phyloP scores from a whole-genome alignment of 768 basidiomycete genomes.

The Trametes maxima region DNA sequence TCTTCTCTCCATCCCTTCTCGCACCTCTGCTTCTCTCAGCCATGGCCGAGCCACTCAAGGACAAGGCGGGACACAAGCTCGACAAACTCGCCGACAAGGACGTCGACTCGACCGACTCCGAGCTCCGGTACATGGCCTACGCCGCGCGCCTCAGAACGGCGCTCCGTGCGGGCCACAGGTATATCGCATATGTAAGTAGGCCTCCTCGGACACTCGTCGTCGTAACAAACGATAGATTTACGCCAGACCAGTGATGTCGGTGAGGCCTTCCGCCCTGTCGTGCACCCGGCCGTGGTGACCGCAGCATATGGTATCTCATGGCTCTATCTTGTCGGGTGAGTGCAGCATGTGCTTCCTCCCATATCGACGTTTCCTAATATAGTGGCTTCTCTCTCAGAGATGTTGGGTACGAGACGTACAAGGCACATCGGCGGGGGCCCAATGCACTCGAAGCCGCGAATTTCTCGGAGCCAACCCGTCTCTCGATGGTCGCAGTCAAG shows the following conservation, averaged over 20 bases:
- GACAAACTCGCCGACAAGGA: slow-evolving; percentile 62
- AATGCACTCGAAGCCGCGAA: slow-evolving; percentile 64
- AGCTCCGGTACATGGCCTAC: slow-evolving; percentile 75
- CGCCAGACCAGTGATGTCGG: slow-evolving; percentile 77
- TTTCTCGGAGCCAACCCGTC: slow-evolving; percentile 69
- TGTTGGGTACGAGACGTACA: slow-evolving; percentile 81
- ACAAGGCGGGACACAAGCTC: slow-evolving; percentile 49
- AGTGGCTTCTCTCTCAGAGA: slow-evolving; percentile 44
- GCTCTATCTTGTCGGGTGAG: slow-evolving; percentile 72
- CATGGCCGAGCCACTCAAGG: slow-evolving; percentile 25
- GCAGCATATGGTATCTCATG: slow-evolving; percentile 83
- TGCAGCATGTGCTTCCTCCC: slow-evolving; percentile 11
- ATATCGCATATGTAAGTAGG: slow-evolving; percentile 71
- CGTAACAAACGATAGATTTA: slow-evolving; percentile 25
- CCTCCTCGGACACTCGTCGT: background rate
- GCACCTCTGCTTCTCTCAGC: background rate
- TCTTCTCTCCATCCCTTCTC: slow-evolving; percentile 1
- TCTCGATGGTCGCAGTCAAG: slow-evolving; percentile 73
- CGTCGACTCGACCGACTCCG: slow-evolving; percentile 67
- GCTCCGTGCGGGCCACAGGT: slow-evolving; percentile 66
- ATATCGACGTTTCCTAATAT: slow-evolving; percentile 2
- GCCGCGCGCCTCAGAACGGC: slow-evolving; percentile 78
- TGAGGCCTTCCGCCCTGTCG: slow-evolving; percentile 81
- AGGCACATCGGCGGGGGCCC: slow-evolving; percentile 69
- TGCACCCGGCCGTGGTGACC: slow-evolving; percentile 68